phyloP scores from a whole-genome alignment of 2,329 filamentous ascomycete genomes.

The Aspergillus floridensis region DNA sequence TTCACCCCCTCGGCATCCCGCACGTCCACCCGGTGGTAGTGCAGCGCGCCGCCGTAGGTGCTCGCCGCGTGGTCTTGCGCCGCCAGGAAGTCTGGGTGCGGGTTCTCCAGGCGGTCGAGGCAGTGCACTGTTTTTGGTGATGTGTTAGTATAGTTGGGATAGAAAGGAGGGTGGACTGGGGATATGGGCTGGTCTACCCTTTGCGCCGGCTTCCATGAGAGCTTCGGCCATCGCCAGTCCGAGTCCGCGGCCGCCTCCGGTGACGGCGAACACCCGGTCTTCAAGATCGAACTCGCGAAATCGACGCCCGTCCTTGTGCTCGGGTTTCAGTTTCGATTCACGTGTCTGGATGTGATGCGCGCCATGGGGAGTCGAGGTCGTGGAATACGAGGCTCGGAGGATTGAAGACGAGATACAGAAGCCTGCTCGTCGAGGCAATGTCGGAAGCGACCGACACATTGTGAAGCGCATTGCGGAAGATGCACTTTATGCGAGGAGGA shows the following conservation, averaged over 20 bases:
- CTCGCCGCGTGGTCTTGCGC: conserved; percentile 37
- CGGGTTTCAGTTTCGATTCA: conserved; percentile 23
- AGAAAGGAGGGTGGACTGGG: not conserved
- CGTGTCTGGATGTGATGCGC: conserved; percentile 34
- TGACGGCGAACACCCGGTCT: conserved; percentile 43
- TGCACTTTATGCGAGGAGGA: not conserved
- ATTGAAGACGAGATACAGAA: conserved; percentile 9
- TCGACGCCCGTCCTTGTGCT: conserved; percentile 28
- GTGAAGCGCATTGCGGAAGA: conserved; percentile 17
- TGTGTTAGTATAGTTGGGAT: not conserved
- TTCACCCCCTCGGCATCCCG: conserved; percentile 39
- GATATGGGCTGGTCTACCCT: conserved; percentile 31
- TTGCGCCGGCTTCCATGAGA: conserved; percentile 48
- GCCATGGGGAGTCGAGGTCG: conserved; percentile 17
- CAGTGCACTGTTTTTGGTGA: conserved; percentile 43
- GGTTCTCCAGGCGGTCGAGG: conserved; percentile 46
- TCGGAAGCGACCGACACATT: conserved; percentile 16
- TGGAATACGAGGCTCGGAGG: conserved; percentile 20
- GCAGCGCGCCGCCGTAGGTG: conserved; percentile 41
- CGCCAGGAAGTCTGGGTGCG: conserved; percentile 43
- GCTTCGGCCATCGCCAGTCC: conserved; percentile 48
- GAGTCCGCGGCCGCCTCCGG: conserved; percentile 45
- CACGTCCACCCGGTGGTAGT: conserved; percentile 50
- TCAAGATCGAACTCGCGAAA: conserved; percentile 45
- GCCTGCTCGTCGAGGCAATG: conserved; percentile 10